phyloP scores from a whole-genome alignment of 257 asterid species.

The Parsonsia alboflavescens region DNA sequence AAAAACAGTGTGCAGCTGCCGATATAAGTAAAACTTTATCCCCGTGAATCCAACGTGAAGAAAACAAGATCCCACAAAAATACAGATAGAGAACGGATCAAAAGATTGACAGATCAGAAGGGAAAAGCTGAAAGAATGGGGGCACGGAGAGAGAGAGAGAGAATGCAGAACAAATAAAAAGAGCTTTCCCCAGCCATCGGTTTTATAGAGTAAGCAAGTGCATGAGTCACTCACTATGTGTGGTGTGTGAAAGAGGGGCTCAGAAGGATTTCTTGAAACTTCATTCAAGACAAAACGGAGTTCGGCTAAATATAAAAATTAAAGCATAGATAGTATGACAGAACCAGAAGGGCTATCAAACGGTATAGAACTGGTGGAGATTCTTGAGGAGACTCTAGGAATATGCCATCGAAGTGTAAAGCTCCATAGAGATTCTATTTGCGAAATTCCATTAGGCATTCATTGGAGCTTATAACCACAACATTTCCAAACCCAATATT shows the following conservation, averaged over 20 bases:
- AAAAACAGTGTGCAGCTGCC: not conserved
- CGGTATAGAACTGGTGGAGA: not conserved
- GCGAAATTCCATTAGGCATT: not conserved
- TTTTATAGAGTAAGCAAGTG: constrained; percentile 4
- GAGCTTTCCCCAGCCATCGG: not conserved
- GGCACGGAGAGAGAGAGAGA: no score
- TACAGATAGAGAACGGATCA: constrained; percentile 9
- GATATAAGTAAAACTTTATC: constrained; percentile 9
- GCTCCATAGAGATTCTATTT: no score
- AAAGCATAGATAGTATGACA: no score
- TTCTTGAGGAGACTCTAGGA: constrained; percentile 4
- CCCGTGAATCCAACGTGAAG: constrained; percentile 9
- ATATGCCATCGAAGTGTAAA: constrained; percentile 5
- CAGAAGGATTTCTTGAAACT: not conserved
- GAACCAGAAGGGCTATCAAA: no score
- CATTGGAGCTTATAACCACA: no score
- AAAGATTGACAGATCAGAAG: constrained; percentile 23
- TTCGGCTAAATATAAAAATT: no score
- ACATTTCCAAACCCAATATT: no score
- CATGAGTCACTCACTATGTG: not conserved
- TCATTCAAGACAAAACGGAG: not conserved
- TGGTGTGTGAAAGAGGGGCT: not conserved
- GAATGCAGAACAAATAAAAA: not conserved
- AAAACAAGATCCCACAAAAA: constrained; percentile 20
- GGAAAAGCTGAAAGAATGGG: not conserved